Conservation (phyloP, 2,329 filamentous ascomycete genomes). For the Aschersonia sp. region DNA sequence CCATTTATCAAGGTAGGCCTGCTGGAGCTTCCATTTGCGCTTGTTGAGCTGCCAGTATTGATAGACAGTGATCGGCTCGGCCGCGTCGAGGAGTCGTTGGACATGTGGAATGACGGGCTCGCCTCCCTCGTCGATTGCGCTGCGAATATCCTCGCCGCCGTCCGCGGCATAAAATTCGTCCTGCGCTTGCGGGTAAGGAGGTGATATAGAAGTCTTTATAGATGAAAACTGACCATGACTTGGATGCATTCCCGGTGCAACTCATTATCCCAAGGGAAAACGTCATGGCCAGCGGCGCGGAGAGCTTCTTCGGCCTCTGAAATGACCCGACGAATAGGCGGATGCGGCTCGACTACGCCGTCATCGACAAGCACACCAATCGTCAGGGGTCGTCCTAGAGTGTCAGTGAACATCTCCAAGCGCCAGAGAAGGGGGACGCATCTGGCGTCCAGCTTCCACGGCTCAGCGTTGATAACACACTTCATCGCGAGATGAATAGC, state of each 20-base stretch:
- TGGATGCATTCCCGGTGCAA: slow-evolving; percentile 40
- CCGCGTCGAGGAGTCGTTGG: slow-evolving; percentile 36
- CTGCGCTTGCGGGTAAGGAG: background rate
- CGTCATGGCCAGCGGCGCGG: slow-evolving; percentile 32
- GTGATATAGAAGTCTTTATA: background rate
- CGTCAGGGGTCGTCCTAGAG: slow-evolving; percentile 26
- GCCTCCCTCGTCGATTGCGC: slow-evolving; percentile 36
- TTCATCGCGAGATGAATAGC: slow-evolving; percentile 35
- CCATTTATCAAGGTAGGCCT: slow-evolving; percentile 43
- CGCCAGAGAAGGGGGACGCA: slow-evolving; percentile 41
- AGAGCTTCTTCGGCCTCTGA: slow-evolving; percentile 21
- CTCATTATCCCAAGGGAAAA: slow-evolving; percentile 35
- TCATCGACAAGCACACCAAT: slow-evolving; percentile 37
- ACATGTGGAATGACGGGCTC: slow-evolving; percentile 48
- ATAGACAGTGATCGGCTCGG: slow-evolving; percentile 41
- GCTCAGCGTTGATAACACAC: slow-evolving; percentile 27
- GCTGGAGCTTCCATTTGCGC: slow-evolving; percentile 27
- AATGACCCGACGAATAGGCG: slow-evolving; percentile 33
- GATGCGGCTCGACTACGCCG: slow-evolving; percentile 38
- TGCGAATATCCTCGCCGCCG: slow-evolving; percentile 46
- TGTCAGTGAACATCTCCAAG: slow-evolving; percentile 23
- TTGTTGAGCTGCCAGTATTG: slow-evolving; percentile 55
- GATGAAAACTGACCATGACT: slow-evolving; percentile 31
- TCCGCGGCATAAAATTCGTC: slow-evolving; percentile 41
- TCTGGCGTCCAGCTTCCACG: slow-evolving; percentile 40